A percentile compares a stretch with the other conserved stretches of the same genome.
These are phyloP conservation scores for Talaromyces amestolkiae DNA, from an alignment of 2,329 filamentous ascomycete genomes.

Conservation along the genomic window DNA sequence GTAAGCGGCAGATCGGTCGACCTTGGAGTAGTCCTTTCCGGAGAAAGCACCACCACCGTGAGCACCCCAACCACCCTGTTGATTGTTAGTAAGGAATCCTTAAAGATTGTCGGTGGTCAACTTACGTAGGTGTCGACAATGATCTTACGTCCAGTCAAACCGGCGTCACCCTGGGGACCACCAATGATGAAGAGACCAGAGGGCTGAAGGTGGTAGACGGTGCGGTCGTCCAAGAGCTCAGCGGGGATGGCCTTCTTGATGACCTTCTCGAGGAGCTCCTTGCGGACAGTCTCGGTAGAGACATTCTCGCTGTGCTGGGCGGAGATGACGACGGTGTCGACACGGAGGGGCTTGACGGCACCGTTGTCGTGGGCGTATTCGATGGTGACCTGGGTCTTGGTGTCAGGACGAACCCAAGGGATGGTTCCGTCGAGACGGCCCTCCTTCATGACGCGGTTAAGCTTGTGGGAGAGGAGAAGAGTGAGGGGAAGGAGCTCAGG, in stretches of 20 bases:
- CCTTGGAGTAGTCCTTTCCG: constrained; percentile 99
- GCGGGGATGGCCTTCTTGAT: constrained; percentile 91
- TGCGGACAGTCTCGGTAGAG: constrained; percentile 85
- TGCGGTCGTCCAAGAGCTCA: constrained; percentile 87
- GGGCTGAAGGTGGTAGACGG: constrained; percentile 97
- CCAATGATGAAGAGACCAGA: constrained; percentile 98
- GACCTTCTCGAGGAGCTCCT: constrained; percentile 96
- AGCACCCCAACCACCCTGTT: constrained; percentile 86
- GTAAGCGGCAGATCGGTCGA: constrained; percentile 97
- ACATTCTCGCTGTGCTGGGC: constrained; percentile 90
- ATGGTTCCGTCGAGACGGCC: constrained; percentile 83
- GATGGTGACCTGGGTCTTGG: constrained; percentile 98
- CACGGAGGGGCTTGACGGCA: constrained; percentile 85
- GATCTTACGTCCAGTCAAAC: constrained; percentile 99
- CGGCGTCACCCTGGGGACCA: constrained; percentile 97
- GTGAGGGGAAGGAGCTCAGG: constrained; percentile 95
- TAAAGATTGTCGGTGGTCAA: not conserved
- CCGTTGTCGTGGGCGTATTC: constrained; percentile 96
- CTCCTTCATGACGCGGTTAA: constrained; percentile 90
- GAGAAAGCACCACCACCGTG: constrained; percentile 99
- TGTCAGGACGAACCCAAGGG: constrained; percentile 95
- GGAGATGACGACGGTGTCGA: constrained; percentile 95
- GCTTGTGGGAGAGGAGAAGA: constrained; percentile 90
- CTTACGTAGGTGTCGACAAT: constrained; percentile 88
- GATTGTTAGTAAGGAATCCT: not conserved